Evolutionary conservation across 352 stramenopile species (phyloP).

Genomic region (Phytophthora cryptogea): DNA sequence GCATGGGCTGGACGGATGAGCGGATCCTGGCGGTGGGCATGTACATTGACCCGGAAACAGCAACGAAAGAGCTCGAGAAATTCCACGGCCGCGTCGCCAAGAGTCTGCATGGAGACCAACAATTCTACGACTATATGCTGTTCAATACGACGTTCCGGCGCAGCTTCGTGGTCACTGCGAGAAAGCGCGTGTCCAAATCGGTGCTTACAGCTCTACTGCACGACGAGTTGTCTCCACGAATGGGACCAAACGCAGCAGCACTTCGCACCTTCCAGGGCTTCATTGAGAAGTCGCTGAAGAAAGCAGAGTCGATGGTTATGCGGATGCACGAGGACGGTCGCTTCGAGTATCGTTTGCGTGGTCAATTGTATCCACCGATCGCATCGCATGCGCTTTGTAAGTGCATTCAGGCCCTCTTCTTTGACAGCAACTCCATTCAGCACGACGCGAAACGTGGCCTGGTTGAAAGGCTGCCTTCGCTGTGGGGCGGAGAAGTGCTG

Average conservation of each 20-base stretch:
- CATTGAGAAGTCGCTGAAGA: conserved; percentile 83
- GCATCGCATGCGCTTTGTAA: conserved; percentile 68
- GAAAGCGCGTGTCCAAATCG: conserved; percentile 81
- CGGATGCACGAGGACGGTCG: conserved; percentile 62
- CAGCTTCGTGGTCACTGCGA: conserved; percentile 75
- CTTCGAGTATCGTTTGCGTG: conserved; percentile 74
- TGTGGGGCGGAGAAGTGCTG: conserved; percentile 70
- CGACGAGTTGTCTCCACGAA: conserved; percentile 72
- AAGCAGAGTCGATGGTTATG: conserved; percentile 82
- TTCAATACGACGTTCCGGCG: conserved; percentile 65
- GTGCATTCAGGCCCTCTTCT: conserved; percentile 74
- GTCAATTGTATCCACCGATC: conserved; percentile 73
- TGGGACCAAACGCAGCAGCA: conserved; percentile 55
- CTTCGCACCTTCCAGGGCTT: conserved; percentile 70
- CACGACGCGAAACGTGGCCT: conserved; percentile 76
- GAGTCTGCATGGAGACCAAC: conserved; percentile 73
- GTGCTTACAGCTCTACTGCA: conserved; percentile 67
- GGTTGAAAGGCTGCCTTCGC: conserved; percentile 69
- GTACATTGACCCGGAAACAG: conserved; percentile 76
- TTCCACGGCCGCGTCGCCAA: conserved; percentile 61
- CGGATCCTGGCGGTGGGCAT: conserved; percentile 78
- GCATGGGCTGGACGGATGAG: conserved; percentile 85
- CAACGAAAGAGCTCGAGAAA: conserved; percentile 53
- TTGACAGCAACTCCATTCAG: conserved; percentile 84
- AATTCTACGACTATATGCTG: conserved; percentile 74